Base-by-base conservation (phyloP, 2,329 filamentous ascomycete species). In the Zymoseptoria crescenta region DNA sequence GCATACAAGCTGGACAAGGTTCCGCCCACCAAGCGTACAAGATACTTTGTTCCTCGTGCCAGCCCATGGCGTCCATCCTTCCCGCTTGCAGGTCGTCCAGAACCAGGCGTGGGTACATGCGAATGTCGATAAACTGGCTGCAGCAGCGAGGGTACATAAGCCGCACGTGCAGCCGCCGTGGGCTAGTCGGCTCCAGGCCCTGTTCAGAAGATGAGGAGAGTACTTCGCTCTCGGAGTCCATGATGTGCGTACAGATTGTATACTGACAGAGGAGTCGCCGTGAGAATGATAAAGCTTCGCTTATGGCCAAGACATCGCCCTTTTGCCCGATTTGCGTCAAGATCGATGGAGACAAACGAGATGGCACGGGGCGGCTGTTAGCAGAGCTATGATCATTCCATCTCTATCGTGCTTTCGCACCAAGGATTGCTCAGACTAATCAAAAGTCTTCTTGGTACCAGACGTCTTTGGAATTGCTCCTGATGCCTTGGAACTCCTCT, bases 391-490 rank as follows among this genome's bases (percentile, higher is more conserved):
- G 28, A 24, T 24, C 35, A 45, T 45, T 16, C 35, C 13, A n/a
- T 45, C 2, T 45, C 35, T 13, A 45, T 45, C 10, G n/a, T 72
- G 35, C 35, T 45, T 41, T 16, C 9, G 35, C 7, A 45, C n/a
- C 13, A 16, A 45, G 35, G n/a, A 51, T 51, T 6, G 13, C 16
- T 19, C 49, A 10, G 20, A 28, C 24, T 79, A 88, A 69, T 92
- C 89, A 75, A 96, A 95, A 0, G 85, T 89, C 59, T 84, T 84
- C 79, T 94, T 96, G 75, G 86, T 91, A 58, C 92, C 92, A 64
- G 87, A 82, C 7, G 83, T 81, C 74, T 88, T 85, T 21, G 94
- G 88, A 72, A 94, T 90, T 7, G 86, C 87, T 59, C 89, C 90
- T 50, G 87, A 92, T 65, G 91, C 81, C 24, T 52, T 52, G 20